A percentile compares a stretch with the other conserved stretches of the same genome.
phyloP scores from a whole-genome alignment of 1,284 basidiomycete species.

The Microbotryomycetes sp. region DNA sequence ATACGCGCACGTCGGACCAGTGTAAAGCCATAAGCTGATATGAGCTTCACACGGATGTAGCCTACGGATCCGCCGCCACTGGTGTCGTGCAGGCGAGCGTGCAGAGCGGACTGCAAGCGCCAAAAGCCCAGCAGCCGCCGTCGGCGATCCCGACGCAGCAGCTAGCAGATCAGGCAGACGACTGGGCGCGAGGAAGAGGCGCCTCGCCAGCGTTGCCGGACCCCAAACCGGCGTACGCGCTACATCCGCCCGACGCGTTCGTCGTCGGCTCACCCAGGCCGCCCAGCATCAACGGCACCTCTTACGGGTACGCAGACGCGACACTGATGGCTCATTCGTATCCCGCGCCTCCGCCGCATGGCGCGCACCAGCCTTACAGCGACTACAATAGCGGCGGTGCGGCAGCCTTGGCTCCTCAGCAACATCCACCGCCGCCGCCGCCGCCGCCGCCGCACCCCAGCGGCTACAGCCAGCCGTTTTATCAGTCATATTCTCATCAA shows the following conservation, averaged over 20 bases:
- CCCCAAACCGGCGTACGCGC: background rate
- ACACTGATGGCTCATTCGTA: background rate
- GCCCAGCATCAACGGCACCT: background rate
- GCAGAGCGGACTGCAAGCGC: conserved; percentile 7
- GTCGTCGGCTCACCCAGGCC: background rate
- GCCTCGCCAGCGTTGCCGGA: conserved; percentile 19
- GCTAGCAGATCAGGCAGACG: conserved; percentile 15
- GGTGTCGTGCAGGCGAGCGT: background rate
- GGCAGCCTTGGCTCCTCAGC: background rate
- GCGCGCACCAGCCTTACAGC: background rate
- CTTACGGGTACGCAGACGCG: background rate
- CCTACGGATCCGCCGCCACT: background rate
- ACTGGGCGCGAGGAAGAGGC: conserved; percentile 13
- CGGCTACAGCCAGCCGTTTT: no score
- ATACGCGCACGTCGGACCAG: no score
- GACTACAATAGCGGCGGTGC: background rate
- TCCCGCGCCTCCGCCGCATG: background rate
- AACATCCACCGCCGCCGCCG: background rate
- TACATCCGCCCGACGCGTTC: background rate
- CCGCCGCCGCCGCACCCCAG: background rate
- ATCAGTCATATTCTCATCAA: no score
- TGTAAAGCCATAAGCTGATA: no score
- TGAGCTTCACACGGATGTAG: no score
- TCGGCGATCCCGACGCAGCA: conserved; percentile 25
- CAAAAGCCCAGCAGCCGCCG: conserved; percentile 20